Base-by-base conservation (phyloP, 2,329 filamentous ascomycete genomes). In the Cladobotryum protrusum region DNA sequence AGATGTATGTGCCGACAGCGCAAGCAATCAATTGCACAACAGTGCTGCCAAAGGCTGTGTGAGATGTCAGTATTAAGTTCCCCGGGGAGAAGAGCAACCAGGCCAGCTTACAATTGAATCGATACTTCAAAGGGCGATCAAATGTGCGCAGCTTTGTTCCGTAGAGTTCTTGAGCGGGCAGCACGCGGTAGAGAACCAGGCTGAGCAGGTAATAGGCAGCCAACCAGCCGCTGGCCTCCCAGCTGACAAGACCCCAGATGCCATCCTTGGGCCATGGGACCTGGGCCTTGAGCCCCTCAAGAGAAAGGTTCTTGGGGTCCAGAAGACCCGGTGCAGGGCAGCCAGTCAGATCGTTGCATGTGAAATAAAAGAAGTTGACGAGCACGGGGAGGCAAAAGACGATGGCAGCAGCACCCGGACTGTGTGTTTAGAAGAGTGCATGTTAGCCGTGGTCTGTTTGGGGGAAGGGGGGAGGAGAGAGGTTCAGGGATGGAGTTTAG, bases 321-420 rank as follows among this genome's bases (percentile, higher is more conserved):
- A 93, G 76, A 4, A 89, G 74, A 0, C 85, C 87, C 2, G 89
- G 88, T 0, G 87, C 83, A 42, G 91, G 91, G 61, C 91, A 96
- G 50, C 91, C 91, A 5, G 87, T 83, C 48, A 91, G 74, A 63
- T 96, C 89, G 67, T 96, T 96, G 76, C 90, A 95, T 59, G 86
- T 73, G 60, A 95, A 90, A 45, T 82, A 79, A 59, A 89, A 83
- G 50, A 81, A 67, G 65, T 90, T 91, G 61, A 88, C 78, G 45
- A 89, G 73, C 18, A 87, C 52, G 0, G 90, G 90, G 1, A 95
- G 80, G 44, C 85, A 85, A 59, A 92, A 85, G 17, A 86, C 85
- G 57, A 96, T 86, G 45, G 72, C 78, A 20, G 83, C 76, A 20
- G 87, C 87, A 49, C 89, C 89, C 44, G 83, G 72, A 42, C 89